A percentile compares a stretch with the other conserved stretches of the same genome.
phyloP scores from a whole-genome alignment of 2,329 filamentous ascomycete genomes.

The Exophiala sp. region DNA sequence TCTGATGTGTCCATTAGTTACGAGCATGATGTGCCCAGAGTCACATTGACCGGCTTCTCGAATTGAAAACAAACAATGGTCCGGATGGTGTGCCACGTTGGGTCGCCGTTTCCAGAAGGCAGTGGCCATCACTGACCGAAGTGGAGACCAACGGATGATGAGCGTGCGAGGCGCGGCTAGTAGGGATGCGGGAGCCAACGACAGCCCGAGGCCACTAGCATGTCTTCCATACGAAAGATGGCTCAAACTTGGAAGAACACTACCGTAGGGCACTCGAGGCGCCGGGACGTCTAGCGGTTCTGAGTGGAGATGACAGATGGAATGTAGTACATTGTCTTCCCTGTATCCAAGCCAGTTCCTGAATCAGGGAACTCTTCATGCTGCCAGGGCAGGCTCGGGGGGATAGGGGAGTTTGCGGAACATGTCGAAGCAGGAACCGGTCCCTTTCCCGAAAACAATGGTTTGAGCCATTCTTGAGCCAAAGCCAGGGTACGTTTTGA shows the following conservation, averaged over 20 bases:
- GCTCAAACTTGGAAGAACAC: too few species aligned
- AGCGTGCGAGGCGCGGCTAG: slow-evolving; percentile 17
- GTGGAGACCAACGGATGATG: slow-evolving; percentile 17
- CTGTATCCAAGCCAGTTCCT: too few species aligned
- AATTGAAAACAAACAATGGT: slow-evolving; percentile 2
- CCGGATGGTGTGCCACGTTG: not conserved
- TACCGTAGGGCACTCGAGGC: too few species aligned
- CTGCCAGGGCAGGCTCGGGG: not conserved
- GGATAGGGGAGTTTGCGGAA: not conserved
- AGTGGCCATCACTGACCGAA: slow-evolving; percentile 4
- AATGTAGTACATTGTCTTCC: too few species aligned
- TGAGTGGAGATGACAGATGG: too few species aligned
- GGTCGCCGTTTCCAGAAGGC: slow-evolving; percentile 18
- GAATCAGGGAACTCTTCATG: too few species aligned
- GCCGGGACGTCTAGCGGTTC: too few species aligned
- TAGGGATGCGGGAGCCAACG: slow-evolving; percentile 9
- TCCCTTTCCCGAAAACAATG: slow-evolving; percentile 4
- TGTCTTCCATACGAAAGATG: too few species aligned
- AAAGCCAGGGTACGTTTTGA: not conserved
- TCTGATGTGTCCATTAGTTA: not conserved
- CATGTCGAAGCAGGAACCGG: not conserved
- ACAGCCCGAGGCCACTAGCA: too few species aligned
- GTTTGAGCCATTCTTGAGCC: not conserved
- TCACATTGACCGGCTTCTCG: slow-evolving; percentile 3
- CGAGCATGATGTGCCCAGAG: slow-evolving; percentile 4